A percentile compares a stretch with the other conserved stretches of the same genome.
Conservation (phyloP, 2,329 filamentous ascomycete species). For the Dendrostoma leiphaemia region DNA sequence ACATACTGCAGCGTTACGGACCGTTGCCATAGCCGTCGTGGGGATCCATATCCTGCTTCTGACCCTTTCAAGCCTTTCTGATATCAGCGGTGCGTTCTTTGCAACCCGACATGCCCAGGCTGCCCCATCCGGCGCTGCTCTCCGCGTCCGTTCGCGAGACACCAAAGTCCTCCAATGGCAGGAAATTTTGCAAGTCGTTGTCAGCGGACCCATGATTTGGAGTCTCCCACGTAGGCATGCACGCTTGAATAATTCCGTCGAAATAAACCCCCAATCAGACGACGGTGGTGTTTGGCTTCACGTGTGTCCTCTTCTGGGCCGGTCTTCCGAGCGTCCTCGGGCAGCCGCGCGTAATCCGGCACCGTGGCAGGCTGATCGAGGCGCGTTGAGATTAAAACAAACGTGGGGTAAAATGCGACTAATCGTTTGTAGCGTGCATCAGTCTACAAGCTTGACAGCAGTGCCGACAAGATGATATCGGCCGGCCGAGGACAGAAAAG, state of each 20-base stretch:
- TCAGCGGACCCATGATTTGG: too few species aligned
- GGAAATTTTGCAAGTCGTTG: background rate
- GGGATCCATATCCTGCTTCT: background rate
- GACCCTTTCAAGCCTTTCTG: background rate
- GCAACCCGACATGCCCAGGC: background rate
- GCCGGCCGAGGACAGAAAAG: background rate
- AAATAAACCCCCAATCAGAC: slow-evolving; percentile 1
- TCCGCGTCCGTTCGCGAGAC: background rate
- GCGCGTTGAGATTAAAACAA: background rate
- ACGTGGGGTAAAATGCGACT: background rate
- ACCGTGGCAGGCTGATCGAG: background rate
- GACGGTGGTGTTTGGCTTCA: background rate
- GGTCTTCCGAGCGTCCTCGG: background rate
- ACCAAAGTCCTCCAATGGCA: slow-evolving; percentile 10
- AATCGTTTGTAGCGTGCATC: background rate
- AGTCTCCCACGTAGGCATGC: too few species aligned
- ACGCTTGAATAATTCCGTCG: background rate
- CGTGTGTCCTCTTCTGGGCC: background rate
- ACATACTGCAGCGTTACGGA: background rate
- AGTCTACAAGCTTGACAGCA: background rate
- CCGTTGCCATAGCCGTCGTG: background rate
- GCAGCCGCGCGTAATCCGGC: background rate
- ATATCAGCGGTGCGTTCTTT: background rate
- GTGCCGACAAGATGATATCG: background rate
- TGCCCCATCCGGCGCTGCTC: background rate